These are phyloP conservation scores for Colletotrichum sp. DNA, from an alignment of 2,329 filamentous ascomycete genomes.

Conservation along the genomic window DNA sequence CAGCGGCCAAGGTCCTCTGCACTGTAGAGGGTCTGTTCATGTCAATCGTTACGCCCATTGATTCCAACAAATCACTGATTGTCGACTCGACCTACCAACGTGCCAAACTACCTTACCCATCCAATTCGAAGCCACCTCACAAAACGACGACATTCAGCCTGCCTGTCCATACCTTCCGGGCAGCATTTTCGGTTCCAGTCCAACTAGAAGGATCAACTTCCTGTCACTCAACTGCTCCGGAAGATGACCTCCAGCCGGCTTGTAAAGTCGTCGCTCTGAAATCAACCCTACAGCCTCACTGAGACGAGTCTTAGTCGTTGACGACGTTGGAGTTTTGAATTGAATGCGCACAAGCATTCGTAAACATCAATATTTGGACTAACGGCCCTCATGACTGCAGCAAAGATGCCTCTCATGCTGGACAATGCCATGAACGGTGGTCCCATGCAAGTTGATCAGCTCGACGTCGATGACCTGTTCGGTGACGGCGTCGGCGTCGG, in stretches of 20 bases:
- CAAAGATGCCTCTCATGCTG: conserved; percentile 59
- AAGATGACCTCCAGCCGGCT: conserved; percentile 6
- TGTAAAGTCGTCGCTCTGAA: neutral
- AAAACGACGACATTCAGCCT: neutral
- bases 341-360: neutral
- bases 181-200: neutral
- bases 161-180: neutral
- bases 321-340: neutral
- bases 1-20: neutral
- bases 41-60: neutral
- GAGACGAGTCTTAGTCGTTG: neutral
- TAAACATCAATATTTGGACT: neutral
- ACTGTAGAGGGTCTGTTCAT: neutral
- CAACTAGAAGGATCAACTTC: neutral
- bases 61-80: neutral
- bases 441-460: conserved; percentile 54
- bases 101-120: neutral
- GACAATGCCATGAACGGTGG: conserved; percentile 50
- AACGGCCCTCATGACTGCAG: conserved; percentile 30
- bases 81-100: neutral
- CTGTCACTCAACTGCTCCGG: neutral
- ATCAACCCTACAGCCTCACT: neutral
- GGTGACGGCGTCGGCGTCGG: conserved; percentile 64
- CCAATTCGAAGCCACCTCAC: neutral
- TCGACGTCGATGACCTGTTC: conserved; percentile 77